Evolutionary conservation across 768 basidiomycete species (phyloP).

Genomic region (Wakefieldia striispora): DNA sequence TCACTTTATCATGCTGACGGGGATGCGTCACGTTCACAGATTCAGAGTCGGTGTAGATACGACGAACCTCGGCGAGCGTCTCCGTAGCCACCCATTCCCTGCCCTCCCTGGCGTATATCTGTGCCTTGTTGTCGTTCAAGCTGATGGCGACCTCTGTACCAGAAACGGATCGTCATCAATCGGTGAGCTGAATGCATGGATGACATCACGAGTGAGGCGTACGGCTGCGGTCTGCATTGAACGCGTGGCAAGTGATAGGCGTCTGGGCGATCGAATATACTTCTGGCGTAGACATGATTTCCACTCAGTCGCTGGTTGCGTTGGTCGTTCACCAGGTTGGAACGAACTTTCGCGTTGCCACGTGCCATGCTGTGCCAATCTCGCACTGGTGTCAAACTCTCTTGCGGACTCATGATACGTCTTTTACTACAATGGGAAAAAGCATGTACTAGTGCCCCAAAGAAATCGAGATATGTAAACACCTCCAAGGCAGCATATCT

Average conservation of each 20-base stretch:
- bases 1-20: slow-evolving; percentile 89
- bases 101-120: slow-evolving; percentile 70
- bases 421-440: too few species aligned
- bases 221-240: slow-evolving; percentile 88
- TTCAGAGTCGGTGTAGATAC: too few species aligned
- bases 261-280: slow-evolving; percentile 74
- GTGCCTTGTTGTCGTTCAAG: slow-evolving; percentile 85
- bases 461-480: too few species aligned
- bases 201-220: slow-evolving; percentile 34
- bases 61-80: slow-evolving; percentile 76
- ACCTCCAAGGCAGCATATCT: too few species aligned
- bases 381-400: too few species aligned
- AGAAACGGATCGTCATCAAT: slow-evolving; percentile 2
- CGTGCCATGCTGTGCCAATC: slow-evolving; percentile 11
- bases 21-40: background rate
- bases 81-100: slow-evolving; percentile 69
- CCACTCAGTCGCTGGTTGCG: background rate
- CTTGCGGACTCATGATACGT: too few species aligned
- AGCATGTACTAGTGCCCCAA: too few species aligned
- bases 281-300: slow-evolving; percentile 67
- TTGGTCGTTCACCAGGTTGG: background rate
- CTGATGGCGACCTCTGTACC: slow-evolving; percentile 83
- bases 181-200: background rate
- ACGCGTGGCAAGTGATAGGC: slow-evolving; percentile 87
- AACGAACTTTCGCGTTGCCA: background rate